Base-by-base conservation (phyloP, 345 rosid genomes). In the Carallia brachiata region DNA sequence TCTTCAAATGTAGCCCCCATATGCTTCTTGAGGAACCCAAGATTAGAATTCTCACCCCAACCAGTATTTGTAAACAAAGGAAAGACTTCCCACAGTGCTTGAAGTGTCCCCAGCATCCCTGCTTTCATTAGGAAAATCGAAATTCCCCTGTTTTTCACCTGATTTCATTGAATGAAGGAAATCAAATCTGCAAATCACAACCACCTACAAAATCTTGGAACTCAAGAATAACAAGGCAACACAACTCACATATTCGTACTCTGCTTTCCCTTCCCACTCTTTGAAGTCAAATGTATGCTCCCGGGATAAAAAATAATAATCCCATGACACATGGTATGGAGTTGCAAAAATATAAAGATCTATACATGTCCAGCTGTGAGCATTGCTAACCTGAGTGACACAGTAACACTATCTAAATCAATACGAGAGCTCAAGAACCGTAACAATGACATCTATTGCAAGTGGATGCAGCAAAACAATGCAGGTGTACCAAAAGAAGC, bases 321-420 rank as follows among this genome's bases (percentile, higher is more conserved):
- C 97, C 99, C 99, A 95, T 1, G 99, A 87, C 32, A 90, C 96
- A 7, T 91, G 93, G 61, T 91, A 91, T 53, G 98, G 97, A 72
- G 98, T 90, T 37, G 92, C 98, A 79, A 91, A 94, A 37, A 94
- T 86, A 80, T 95, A 95, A 64, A 95, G 75, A 83, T 95, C 99
- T 90, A 92, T 87, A 65, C 99, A 95, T 0, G 99, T 90, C 97
- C 97, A 95, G 68, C 97, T 95, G 79, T 91, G 99, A 63, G 97
- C 87, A 32, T 89, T 78, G 61, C 73, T 80, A 13, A 84, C 90
- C 99, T 95, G 85, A 50, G 79, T 17, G 72, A 72, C 52, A 73
- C 27, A 68, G 40, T 68, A 68, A 57, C 18, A 58, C 7, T 5
- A 32, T 70, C 68, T 48, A 37, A 67, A 54, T 57, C 75, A 73